These are phyloP conservation scores for Dittrichia graveolens DNA, from an alignment of 129 eudicot species.

Conservation along the genomic window DNA sequence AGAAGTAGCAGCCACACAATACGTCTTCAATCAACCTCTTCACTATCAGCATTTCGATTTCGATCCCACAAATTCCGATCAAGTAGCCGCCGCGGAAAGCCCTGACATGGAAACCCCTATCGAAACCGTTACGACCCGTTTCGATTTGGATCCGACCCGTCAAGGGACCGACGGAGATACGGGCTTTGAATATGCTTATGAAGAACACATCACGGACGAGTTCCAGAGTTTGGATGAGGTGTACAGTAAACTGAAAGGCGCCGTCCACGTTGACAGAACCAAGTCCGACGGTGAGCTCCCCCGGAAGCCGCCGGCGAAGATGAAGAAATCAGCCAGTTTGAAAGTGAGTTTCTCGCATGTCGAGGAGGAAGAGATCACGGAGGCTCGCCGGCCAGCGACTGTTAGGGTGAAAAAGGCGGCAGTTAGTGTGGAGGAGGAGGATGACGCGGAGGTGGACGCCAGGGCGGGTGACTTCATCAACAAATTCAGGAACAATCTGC, in stretches of 20 bases:
- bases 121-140: not conserved
- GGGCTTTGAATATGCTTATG: constrained; percentile 33
- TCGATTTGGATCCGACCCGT: not conserved
- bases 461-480: constrained; percentile 86
- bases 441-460: constrained; percentile 70
- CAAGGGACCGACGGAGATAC: not conserved
- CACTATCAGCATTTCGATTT: constrained; percentile 38
- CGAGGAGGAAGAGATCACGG: constrained; percentile 54
- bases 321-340: constrained; percentile 76
- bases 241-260: constrained; percentile 46
- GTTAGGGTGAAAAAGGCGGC: constrained; percentile 48
- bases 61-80: constrained; percentile 18
- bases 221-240: constrained; percentile 66
- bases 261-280: constrained; percentile 43
- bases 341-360: constrained; percentile 60
- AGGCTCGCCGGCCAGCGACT: constrained; percentile 69
- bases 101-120: not conserved
- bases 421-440: constrained; percentile 26
- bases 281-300: constrained; percentile 67
- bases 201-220: constrained; percentile 23
- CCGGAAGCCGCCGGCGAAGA: constrained; percentile 52
- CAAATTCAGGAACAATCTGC: constrained; percentile 74
- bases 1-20: constrained; percentile 43
- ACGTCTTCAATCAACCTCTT: constrained; percentile 38
- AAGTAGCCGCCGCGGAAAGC: not conserved